Conservation (phyloP, 1,139 yeast species). For the Yarrowia galli region DNA sequence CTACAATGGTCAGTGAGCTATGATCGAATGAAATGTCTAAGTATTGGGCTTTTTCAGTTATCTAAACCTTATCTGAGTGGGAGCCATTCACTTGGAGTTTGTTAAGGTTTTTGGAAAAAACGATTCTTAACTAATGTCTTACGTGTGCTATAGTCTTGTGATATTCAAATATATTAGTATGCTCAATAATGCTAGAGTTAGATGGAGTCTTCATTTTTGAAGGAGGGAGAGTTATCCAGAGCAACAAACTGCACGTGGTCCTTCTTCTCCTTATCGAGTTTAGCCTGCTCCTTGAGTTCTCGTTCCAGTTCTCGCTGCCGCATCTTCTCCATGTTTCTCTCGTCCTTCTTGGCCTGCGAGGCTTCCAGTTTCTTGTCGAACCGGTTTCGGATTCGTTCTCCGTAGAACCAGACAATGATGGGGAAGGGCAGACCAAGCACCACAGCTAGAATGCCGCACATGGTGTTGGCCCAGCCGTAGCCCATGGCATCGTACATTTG, state of each 20-base stretch:
- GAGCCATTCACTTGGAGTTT: too few species aligned
- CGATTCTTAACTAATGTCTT: too few species aligned
- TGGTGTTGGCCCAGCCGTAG: constrained; percentile 72
- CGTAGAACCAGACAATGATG: constrained; percentile 61
- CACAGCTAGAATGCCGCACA: constrained; percentile 63
- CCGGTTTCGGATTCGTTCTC: constrained; percentile 64
- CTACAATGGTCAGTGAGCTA: too few species aligned
- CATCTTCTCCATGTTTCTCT: constrained; percentile 29
- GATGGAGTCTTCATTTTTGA: constrained; percentile 7
- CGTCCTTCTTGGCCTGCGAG: constrained; percentile 34
- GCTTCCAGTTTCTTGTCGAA: constrained; percentile 57
- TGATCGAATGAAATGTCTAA: too few species aligned
- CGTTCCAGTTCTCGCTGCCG: constrained; percentile 16
- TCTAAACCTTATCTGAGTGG: too few species aligned
- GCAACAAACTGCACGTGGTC: constrained; percentile 6
- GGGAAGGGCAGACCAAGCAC: constrained; percentile 71
- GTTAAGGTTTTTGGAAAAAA: too few species aligned
- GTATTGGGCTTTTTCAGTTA: too few species aligned
- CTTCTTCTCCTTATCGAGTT: constrained; percentile 2
- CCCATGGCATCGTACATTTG: constrained; percentile 52
- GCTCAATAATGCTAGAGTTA: constrained; percentile 17
- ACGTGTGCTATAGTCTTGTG: too few species aligned
- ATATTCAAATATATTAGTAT: constrained; percentile 14
- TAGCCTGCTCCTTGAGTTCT: constrained; percentile 9
- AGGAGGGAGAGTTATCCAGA: neutral